A percentile compares a stretch with the other conserved stretches of the same genome.
These are phyloP conservation scores for Aspergillus viridinutans DNA, from an alignment of 2,329 filamentous ascomycete species.

Conservation along the genomic window DNA sequence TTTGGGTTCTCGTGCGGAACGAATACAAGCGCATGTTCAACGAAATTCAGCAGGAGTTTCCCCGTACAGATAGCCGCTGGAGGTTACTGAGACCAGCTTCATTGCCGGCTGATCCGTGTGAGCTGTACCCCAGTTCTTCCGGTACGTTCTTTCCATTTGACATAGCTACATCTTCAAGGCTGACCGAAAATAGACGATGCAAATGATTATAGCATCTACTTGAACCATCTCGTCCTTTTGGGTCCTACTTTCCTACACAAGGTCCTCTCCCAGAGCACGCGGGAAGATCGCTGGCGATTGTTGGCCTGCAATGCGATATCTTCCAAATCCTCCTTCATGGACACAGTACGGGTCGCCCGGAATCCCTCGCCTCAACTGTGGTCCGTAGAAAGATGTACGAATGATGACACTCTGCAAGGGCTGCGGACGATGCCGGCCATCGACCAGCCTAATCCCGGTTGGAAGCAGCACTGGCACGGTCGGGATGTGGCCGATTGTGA, in stretches of 20 bases:
- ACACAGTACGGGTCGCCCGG: constrained; percentile 6
- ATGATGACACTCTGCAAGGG: neutral
- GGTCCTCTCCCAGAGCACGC: constrained; percentile 5
- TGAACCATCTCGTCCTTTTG: constrained; percentile 14
- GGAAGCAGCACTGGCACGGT: constrained; percentile 12
- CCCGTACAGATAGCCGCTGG: constrained; percentile 9
- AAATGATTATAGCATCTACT: constrained; percentile 12
- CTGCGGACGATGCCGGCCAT: constrained; percentile 1
- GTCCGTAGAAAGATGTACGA: constrained; percentile 7
- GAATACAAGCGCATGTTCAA: constrained; percentile 9
- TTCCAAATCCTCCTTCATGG: constrained; percentile 13
- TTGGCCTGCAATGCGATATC: constrained; percentile 11
- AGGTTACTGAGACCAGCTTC: constrained; percentile 7
- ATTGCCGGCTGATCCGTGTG: constrained; percentile 7
- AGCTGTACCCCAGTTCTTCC: constrained; percentile 8
- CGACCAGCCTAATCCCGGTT: constrained; percentile 8
- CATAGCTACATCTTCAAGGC: neutral
- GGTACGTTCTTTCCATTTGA: constrained; percentile 2
- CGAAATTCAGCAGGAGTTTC: constrained; percentile 10
- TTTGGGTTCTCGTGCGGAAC: constrained; percentile 10
- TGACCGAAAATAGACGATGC: neutral
- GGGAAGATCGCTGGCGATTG: constrained; percentile 7
- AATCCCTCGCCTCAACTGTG: constrained; percentile 1
- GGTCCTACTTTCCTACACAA: constrained; percentile 11
- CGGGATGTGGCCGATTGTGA: neutral